Evolutionary conservation across 805 yeast species (phyloP).

Genomic region (Yamadazyma akitaensis): DNA sequence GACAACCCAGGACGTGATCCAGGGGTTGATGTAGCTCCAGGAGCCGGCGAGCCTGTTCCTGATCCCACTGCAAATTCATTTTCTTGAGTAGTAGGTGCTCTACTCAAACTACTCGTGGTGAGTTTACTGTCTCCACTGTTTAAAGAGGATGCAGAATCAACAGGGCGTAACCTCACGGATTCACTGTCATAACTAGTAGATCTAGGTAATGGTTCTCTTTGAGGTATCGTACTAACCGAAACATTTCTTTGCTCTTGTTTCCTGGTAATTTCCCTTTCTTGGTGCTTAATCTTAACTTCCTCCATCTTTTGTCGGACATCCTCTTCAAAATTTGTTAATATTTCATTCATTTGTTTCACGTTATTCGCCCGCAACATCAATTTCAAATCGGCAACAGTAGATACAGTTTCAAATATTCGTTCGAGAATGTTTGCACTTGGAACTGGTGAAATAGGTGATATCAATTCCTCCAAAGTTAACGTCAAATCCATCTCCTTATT

Average conservation of each 20-base stretch:
- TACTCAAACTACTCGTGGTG: slow-evolving; percentile 1
- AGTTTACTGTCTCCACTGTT: slow-evolving; percentile 11
- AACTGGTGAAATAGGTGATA: slow-evolving; percentile 52
- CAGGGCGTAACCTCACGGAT: slow-evolving; percentile 7
- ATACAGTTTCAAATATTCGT: slow-evolving; percentile 58
- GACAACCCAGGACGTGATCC: not conserved
- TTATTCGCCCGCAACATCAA: slow-evolving; percentile 56
- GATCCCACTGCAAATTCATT: not conserved
- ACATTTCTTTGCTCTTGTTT: not conserved
- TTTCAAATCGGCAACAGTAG: slow-evolving; percentile 60
- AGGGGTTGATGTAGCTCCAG: not conserved
- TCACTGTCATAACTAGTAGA: slow-evolving; percentile 8
- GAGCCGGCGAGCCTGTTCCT: not conserved
- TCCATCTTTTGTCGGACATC: slow-evolving; percentile 26
- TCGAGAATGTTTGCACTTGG: slow-evolving; percentile 57
- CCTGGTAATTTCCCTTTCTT: slow-evolving; percentile 10
- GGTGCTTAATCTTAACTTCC: slow-evolving; percentile 16
- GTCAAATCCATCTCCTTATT: slow-evolving; percentile 15
- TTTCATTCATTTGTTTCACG: slow-evolving; percentile 47
- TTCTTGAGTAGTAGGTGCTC: slow-evolving; percentile 3
- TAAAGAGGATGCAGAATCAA: slow-evolving; percentile 13
- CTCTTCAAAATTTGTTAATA: slow-evolving; percentile 28
- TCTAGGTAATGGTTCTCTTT: slow-evolving; percentile 5
- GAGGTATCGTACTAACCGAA: not conserved
- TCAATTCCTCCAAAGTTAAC: slow-evolving; percentile 55